Conservation (phyloP, 371 early-diverging fungal species). For the Encephalitozoon hellem region DNA sequence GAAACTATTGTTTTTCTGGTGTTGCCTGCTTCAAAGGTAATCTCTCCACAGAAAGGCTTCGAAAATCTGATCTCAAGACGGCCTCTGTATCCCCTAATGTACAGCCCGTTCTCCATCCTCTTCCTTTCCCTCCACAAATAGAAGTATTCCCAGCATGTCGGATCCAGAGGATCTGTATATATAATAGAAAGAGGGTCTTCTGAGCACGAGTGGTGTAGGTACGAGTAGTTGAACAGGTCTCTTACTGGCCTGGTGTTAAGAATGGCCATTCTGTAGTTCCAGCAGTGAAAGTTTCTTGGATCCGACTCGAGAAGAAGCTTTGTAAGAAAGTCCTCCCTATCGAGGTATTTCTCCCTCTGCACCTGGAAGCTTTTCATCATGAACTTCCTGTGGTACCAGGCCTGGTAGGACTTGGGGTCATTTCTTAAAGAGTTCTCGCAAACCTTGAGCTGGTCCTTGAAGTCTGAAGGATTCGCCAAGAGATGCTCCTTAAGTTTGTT, state of each 20-base stretch:
- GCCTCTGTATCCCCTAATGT: slow-evolving; percentile 15
- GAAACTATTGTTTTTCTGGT: neutral
- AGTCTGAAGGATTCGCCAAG: neutral
- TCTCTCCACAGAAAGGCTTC: slow-evolving; percentile 4
- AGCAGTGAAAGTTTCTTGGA: slow-evolving; percentile 55
- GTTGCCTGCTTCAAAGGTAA: neutral
- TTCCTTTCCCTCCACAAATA: neutral
- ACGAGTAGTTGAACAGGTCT: slow-evolving; percentile 45
- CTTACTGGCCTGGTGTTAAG: slow-evolving; percentile 3
- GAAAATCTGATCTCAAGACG: slow-evolving; percentile 20
- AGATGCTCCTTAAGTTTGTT: slow-evolving; percentile 33
- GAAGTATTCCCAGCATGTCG: slow-evolving; percentile 41
- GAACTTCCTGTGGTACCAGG: slow-evolving; percentile 52
- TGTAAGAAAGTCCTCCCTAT: slow-evolving; percentile 21
- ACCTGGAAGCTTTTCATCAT: neutral
- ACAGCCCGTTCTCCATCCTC: slow-evolving; percentile 14
- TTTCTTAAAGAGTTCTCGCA: slow-evolving; percentile 29
- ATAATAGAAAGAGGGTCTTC: slow-evolving; percentile 7
- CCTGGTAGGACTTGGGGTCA: slow-evolving; percentile 51
- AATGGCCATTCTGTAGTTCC: slow-evolving; percentile 40
- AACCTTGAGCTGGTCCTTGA: slow-evolving; percentile 21
- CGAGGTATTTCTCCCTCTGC: neutral
- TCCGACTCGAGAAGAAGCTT: slow-evolving; percentile 33
- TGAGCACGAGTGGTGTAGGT: slow-evolving; percentile 8
- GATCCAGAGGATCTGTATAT: slow-evolving; percentile 37